phyloP scores from a whole-genome alignment of 75 land plant species.

The Azolla pinnata region DNA sequence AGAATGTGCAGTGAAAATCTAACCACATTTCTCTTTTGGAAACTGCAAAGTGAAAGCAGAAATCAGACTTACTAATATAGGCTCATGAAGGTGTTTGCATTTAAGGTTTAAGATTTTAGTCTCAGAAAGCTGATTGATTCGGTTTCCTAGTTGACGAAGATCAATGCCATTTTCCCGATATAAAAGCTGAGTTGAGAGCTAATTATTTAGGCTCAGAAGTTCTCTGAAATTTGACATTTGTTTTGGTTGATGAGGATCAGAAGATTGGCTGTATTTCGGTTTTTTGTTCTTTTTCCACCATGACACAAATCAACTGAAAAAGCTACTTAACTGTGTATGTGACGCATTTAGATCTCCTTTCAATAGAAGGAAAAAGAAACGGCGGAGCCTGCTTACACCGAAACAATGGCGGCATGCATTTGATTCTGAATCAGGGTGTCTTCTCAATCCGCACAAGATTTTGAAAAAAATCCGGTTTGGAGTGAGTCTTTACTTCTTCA shows the following conservation, averaged over 20 bases:
- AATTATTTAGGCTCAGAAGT: neutral
- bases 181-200: neutral
- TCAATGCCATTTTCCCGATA: too few species aligned
- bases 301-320: neutral
- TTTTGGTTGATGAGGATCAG: neutral
- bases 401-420: constrained; percentile 16
- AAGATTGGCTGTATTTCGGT: neutral
- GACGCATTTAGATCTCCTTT: constrained; percentile 10
- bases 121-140: too few species aligned
- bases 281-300: neutral
- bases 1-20: too few species aligned
- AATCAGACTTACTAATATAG: too few species aligned
- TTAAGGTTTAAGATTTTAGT: too few species aligned
- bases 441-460: constrained; percentile 11
- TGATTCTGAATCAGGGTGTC: constrained; percentile 21
- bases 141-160: too few species aligned
- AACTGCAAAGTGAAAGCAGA: too few species aligned
- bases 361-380: constrained; percentile 10
- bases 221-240: neutral
- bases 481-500: too few species aligned
- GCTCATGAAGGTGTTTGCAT: too few species aligned
- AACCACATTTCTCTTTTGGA: too few species aligned
- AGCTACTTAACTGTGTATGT: too few species aligned
- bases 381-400: constrained; percentile 8
- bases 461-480: constrained; percentile 22